Evolutionary conservation across 495 filamentous ascomycete species (phyloP).

Genomic region (Aspergillus haitiensis): DNA sequence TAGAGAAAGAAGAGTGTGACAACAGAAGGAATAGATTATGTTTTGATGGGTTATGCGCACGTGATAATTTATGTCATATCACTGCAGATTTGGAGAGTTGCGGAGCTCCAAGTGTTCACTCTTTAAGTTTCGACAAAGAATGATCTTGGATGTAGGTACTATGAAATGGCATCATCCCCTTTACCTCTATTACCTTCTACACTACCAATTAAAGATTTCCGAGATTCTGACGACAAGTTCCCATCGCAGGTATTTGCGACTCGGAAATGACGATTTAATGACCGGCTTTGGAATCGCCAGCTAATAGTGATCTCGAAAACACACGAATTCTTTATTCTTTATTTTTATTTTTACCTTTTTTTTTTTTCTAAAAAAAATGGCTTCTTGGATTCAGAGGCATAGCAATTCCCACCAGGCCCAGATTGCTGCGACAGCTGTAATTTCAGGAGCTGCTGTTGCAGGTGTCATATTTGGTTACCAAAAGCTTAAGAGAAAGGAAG

Average conservation of each 20-base stretch:
- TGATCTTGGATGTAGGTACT: not conserved
- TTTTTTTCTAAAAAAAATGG: slow-evolving; percentile 37
- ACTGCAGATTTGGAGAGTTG: slow-evolving; percentile 8
- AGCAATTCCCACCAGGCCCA: slow-evolving; percentile 59
- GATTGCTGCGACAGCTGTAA: slow-evolving; percentile 71
- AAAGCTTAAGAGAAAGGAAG: slow-evolving; percentile 59
- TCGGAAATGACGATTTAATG: no score
- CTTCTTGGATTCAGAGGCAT: slow-evolving; percentile 57
- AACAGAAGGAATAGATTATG: slow-evolving; percentile 7
- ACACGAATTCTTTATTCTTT: no score
- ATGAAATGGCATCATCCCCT: not conserved
- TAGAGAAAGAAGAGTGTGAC: not conserved
- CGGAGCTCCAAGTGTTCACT: not conserved
- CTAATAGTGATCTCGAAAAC: no score
- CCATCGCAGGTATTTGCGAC: no score
- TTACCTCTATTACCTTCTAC: not conserved
- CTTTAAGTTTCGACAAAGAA: not conserved
- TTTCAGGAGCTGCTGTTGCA: slow-evolving; percentile 74
- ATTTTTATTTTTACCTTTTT: no score
- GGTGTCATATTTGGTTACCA: slow-evolving; percentile 72
- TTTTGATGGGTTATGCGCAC: slow-evolving; percentile 5
- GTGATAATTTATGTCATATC: slow-evolving; percentile 21
- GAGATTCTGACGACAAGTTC: not conserved
- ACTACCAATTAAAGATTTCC: not conserved
- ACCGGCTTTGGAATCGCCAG: no score